A percentile compares a stretch with the other conserved stretches of the same genome.
Conservation (phyloP, 176 grass and related monocot species). For the Bolboschoenus planiculmis region DNA sequence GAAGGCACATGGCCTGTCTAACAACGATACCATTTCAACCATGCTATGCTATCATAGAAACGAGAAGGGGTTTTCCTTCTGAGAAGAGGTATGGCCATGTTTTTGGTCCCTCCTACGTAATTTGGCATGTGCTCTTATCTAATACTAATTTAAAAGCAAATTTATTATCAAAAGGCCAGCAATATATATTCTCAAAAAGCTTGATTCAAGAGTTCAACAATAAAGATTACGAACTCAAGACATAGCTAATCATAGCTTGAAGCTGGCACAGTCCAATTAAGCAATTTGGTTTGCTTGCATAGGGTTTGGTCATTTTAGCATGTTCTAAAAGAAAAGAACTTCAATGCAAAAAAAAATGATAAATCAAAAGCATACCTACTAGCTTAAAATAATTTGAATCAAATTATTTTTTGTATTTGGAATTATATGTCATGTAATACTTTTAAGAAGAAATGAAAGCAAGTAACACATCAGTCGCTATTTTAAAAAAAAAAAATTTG, state of each 20-base stretch:
- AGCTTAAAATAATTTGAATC: neutral
- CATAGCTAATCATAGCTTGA: neutral
- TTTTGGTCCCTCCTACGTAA: constrained; percentile 78
- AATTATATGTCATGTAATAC: too few species aligned
- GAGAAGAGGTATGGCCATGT: constrained; percentile 59
- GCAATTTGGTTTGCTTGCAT: neutral
- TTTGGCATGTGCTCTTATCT: constrained; percentile 89
- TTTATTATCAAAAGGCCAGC: neutral
- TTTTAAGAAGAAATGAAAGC: too few species aligned
- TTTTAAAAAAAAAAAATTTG: too few species aligned
- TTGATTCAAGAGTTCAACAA: neutral
- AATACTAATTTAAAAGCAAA: neutral
- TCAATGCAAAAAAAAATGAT: neutral
- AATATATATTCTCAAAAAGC: neutral
- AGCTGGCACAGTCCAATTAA: neutral
- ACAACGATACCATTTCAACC: constrained; percentile 44
- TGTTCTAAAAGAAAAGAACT: neutral
- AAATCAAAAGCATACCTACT: neutral
- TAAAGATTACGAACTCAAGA: neutral
- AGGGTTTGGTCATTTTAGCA: neutral
- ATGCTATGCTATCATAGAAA: constrained; percentile 38
- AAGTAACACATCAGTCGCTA: too few species aligned
- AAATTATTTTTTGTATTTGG: neutral
- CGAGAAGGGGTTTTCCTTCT: constrained; percentile 41
- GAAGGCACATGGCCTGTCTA: constrained; percentile 84